phyloP scores from a whole-genome alignment of 2,329 filamentous ascomycete genomes.

The Sclerotinia borealis region DNA sequence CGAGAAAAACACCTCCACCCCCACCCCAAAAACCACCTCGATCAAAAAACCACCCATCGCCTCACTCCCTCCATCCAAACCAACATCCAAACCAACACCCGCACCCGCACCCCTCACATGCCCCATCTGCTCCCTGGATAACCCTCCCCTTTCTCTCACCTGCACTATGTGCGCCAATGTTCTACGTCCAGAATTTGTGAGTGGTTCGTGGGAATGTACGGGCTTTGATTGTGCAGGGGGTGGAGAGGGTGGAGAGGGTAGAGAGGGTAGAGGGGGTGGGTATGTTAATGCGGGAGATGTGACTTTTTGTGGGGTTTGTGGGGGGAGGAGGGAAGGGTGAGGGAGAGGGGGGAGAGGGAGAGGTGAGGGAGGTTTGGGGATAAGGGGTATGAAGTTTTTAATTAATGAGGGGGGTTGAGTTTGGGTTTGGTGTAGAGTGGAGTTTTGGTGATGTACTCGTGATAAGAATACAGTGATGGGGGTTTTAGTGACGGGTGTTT shows the following conservation, averaged over 20 bases:
- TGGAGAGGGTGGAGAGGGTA: too few species aligned
- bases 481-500: too few species aligned
- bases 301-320: constrained; percentile 65
- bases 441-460: too few species aligned
- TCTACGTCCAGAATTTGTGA: constrained; percentile 47
- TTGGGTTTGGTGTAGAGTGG: neutral
- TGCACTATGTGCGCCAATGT: constrained; percentile 69
- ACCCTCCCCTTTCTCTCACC: constrained; percentile 47
- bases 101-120: neutral
- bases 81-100: neutral
- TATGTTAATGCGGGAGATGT: too few species aligned
- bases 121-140: constrained; percentile 49
- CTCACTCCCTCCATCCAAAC: neutral
- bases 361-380: too few species aligned
- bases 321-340: constrained; percentile 27
- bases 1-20: neutral
- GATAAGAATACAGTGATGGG: too few species aligned
- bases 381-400: neutral
- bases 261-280: too few species aligned
- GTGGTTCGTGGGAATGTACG: constrained; percentile 58
- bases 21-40: neutral
- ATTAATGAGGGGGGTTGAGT: too few species aligned
- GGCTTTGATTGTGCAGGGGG: constrained; percentile 53
- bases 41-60: neutral
- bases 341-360: neutral